Base-by-base conservation (phyloP, 257 asterid species). In the Leonotis leonurus region DNA sequence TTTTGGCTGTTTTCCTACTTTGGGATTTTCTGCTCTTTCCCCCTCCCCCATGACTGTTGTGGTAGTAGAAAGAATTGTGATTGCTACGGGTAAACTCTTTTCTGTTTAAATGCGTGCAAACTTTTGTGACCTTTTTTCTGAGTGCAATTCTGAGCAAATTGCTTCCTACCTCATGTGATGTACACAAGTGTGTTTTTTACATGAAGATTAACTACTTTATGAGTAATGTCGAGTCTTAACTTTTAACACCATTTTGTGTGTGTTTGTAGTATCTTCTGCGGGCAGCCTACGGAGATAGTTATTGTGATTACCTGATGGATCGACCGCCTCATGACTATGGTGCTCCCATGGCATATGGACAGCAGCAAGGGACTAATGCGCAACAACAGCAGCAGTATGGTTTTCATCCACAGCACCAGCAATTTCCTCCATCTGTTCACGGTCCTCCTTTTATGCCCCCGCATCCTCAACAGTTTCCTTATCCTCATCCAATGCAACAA, bases 381-480 rank as follows among this genome's bases (percentile, higher is more conserved):
- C 81, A 73, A 57, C 94, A 74, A 67, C 94, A 78, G 52, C 96
- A 82, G 55, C 95, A 76, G 22, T 86, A 73, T 45, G 90, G 94
- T 30, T 91, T 84, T 68, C 98, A 85, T 71, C 93, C 96, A 9
- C 99, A 89, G 43, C 95, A 83, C 58, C 96, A 91, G 66, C 95
- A 84, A 40, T 89, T 69, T 73, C 90, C 97, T 54, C 94, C 95
- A 32, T 72, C 96, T 29, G 85, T 73, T 32, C 95, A 79, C 9
- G 95, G 87, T n/a, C 77, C 95, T 48, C 95, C 96, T 16, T 92
- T 84, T 73, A 24, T 85, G 73, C 86, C 90, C 24, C 89, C 83
- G 11, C 98, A 86, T 76, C 93, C 94, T 69, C 98, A 84, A 71
- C 98, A 86, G 77, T 91, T 80, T 45, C 90, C 96, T 12, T 91